These are phyloP conservation scores for Penicillium sp. DNA, from an alignment of 2,329 filamentous ascomycete genomes.

Conservation along the genomic window DNA sequence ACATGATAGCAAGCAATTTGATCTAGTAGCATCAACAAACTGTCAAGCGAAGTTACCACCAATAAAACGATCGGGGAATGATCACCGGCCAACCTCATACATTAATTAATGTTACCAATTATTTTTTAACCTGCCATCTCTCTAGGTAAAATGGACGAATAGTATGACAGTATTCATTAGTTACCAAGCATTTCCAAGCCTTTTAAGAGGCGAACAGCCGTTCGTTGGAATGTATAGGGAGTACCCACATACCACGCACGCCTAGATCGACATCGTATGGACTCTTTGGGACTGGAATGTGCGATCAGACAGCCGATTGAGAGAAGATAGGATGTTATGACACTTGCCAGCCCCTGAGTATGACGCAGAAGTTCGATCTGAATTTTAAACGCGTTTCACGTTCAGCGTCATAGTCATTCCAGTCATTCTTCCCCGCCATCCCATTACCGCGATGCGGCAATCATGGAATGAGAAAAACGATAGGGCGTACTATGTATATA, in stretches of 20 bases:
- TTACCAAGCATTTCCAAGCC: constrained; percentile 5
- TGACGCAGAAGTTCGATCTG: constrained; percentile 17
- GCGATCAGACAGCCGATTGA: constrained; percentile 7
- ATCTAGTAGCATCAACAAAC: background rate
- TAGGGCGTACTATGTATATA: constrained; percentile 4
- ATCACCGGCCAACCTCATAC: background rate
- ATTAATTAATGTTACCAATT: background rate
- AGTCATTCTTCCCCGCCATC: constrained; percentile 25
- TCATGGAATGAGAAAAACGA: constrained; percentile 7
- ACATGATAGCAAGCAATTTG: no score
- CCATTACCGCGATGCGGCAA: constrained; percentile 3
- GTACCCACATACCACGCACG: constrained; percentile 16
- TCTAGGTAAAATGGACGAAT: background rate
- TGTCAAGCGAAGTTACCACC: background rate
- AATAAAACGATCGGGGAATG: background rate
- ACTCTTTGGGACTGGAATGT: constrained; percentile 21
- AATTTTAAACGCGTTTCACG: constrained; percentile 15
- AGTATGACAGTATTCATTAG: background rate
- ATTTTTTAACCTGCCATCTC: background rate
- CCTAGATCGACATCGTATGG: constrained; percentile 16
- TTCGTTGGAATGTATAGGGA: constrained; percentile 20
- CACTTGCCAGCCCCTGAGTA: constrained; percentile 20
- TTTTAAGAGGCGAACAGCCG: constrained; percentile 13
- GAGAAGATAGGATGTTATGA: background rate
- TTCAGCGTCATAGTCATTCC: constrained; percentile 15